A percentile compares a stretch with the other conserved stretches of the same genome.
phyloP scores from a whole-genome alignment of 768 basidiomycete genomes.

The Crassisporium funariophilum region DNA sequence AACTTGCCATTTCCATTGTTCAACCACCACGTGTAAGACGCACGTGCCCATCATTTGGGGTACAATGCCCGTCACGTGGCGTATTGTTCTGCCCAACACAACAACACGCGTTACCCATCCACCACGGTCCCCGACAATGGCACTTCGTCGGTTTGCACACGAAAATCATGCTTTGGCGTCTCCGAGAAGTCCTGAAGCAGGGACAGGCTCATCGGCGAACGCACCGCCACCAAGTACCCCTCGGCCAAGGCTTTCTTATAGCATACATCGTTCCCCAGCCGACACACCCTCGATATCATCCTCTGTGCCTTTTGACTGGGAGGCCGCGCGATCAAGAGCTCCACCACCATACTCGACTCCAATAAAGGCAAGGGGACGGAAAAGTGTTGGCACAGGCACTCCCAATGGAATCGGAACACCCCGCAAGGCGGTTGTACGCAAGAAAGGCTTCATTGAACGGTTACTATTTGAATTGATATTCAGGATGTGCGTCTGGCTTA shows the following conservation, averaged over 20 bases:
- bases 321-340: conserved; percentile 69
- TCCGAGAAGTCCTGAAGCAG: conserved; percentile 32
- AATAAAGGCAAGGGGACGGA: conserved; percentile 41
- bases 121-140: conserved; percentile 36
- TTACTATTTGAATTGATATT: conserved; percentile 22
- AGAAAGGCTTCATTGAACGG: conserved; percentile 67
- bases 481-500: conserved; percentile 12
- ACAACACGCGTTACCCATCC: conserved; percentile 16
- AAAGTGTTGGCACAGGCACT: conserved; percentile 37
- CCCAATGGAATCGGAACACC: conserved; percentile 35
- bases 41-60: conserved; percentile 29
- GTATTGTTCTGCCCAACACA: conserved; percentile 11
- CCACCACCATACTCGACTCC: conserved; percentile 78
- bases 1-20: conserved; percentile 45
- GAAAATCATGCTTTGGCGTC: conserved; percentile 48
- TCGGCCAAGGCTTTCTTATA: conserved; percentile 50
- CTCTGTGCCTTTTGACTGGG: conserved; percentile 84
- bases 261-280: conserved; percentile 60
- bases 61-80: conserved; percentile 30
- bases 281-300: conserved; percentile 75
- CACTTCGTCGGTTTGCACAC: conserved; percentile 61
- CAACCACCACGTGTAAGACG: conserved; percentile 46
- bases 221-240: conserved; percentile 41
- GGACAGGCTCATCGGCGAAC: conserved; percentile 34
- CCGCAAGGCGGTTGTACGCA: conserved; percentile 60